These are phyloP conservation scores for Lachancea nothofagi DNA, from an alignment of 805 yeast genomes.

Conservation along the genomic window DNA sequence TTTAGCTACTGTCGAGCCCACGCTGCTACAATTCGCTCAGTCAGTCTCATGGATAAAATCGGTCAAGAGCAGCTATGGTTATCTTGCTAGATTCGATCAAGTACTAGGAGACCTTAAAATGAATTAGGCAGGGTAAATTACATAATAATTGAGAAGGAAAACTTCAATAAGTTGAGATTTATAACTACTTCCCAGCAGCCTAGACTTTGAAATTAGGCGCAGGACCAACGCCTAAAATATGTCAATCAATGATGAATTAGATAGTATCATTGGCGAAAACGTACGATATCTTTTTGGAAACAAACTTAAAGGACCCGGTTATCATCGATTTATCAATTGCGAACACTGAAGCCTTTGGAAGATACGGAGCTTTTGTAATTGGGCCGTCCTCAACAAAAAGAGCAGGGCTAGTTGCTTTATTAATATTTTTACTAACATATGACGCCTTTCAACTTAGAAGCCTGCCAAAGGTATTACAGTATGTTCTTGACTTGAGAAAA, in stretches of 20 bases:
- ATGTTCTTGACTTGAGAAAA: conserved; percentile 11
- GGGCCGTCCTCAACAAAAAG: no score
- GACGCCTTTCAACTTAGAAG: conserved; percentile 1
- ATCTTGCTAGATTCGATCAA: conserved; percentile 22
- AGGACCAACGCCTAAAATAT: conserved; percentile 7
- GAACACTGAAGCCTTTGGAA: no score
- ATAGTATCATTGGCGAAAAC: conserved; percentile 17
- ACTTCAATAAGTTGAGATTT: background rate
- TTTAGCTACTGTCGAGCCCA: conserved; percentile 34
- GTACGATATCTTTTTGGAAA: conserved; percentile 13
- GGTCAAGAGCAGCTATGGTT: conserved; percentile 18
- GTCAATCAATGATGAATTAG: conserved; percentile 19
- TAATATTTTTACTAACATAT: no score
- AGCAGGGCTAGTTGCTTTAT: no score
- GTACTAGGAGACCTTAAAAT: conserved; percentile 16
- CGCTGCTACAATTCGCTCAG: conserved; percentile 28
- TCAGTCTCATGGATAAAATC: conserved; percentile 29
- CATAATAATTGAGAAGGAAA: background rate
- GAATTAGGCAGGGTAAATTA: background rate
- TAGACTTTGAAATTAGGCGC: no score
- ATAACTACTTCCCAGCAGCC: no score
- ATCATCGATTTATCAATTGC: no score
- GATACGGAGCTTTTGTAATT: no score
- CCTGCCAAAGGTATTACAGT: conserved; percentile 9
- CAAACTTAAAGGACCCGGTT: background rate